phyloP scores from a whole-genome alignment of 1,284 basidiomycete species.

The Coniferiporia weirii region DNA sequence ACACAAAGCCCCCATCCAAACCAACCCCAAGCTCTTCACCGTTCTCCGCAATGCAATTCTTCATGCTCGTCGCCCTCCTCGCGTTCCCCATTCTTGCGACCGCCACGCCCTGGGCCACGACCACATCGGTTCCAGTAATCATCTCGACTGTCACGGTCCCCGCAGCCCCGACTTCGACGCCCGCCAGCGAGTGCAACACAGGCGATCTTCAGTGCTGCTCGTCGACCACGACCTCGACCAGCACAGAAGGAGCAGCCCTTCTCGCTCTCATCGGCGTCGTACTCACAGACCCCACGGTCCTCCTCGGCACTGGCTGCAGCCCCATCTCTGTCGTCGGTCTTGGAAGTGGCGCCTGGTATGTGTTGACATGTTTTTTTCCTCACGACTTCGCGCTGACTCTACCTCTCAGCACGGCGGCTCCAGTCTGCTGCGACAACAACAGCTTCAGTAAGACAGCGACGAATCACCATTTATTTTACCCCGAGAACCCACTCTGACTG shows the following conservation, averaged over 20 bases:
- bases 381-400: not conserved
- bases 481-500: not conserved
- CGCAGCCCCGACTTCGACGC: not conserved
- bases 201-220: constrained; percentile 17
- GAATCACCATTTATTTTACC: not conserved
- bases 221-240: not conserved
- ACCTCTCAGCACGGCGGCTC: not conserved
- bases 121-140: not conserved
- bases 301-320: constrained; percentile 29
- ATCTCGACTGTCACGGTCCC: constrained; percentile 5
- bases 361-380: not conserved
- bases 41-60: constrained; percentile 4
- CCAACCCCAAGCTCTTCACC: not conserved
- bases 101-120: constrained; percentile 7
- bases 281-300: constrained; percentile 24
- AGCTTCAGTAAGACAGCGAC: not conserved
- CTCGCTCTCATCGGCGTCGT: constrained; percentile 28
- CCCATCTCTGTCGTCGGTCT: constrained; percentile 26
- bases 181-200: constrained; percentile 21
- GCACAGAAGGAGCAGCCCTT: constrained; percentile 8
- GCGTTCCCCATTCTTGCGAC: constrained; percentile 15
- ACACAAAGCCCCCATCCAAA: not conserved
- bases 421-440: constrained; percentile 9
- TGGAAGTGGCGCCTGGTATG: constrained; percentile 3
- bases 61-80: constrained; percentile 3